Evolutionary conservation across 2,329 filamentous ascomycete species (phyloP).

Genomic region (Aspergillus proliferans): DNA sequence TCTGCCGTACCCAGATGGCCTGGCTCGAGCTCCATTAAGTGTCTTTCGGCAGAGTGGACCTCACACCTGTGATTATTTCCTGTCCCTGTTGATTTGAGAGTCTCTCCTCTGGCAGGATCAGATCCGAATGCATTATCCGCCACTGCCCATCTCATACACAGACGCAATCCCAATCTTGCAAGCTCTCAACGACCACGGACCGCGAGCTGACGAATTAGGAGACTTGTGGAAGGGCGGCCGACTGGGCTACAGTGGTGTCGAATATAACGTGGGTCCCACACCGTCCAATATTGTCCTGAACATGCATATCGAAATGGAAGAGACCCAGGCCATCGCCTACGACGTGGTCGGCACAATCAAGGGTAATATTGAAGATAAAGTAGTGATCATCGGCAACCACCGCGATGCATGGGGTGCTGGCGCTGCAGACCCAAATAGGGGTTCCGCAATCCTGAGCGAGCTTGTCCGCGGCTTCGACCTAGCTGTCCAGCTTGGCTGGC

Average conservation of each 20-base stretch:
- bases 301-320: constrained; percentile 9
- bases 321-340: background rate
- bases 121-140: background rate
- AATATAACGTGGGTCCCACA: constrained; percentile 12
- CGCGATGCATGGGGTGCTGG: constrained; percentile 51
- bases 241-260: constrained; percentile 4
- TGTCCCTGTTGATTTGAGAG: background rate
- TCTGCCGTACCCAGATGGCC: background rate
- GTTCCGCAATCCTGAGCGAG: constrained; percentile 45
- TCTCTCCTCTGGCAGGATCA: background rate
- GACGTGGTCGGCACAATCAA: background rate
- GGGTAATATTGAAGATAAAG: constrained; percentile 17
- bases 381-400: constrained; percentile 48
- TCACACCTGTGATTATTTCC: background rate
- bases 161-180: constrained; percentile 17
- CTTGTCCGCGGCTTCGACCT: constrained; percentile 45
- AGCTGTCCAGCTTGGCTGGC: constrained; percentile 45
- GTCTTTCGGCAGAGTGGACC: background rate
- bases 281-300: constrained; percentile 13
- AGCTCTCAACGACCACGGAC: constrained; percentile 26
- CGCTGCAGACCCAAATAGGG: constrained; percentile 48
- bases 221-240: constrained; percentile 8
- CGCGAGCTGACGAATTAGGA: constrained; percentile 16
- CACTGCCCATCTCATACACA: background rate
- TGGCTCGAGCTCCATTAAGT: background rate